These are phyloP conservation scores for Cronartium quercuum DNA, from an alignment of 1,284 basidiomycete species.

Conservation along the genomic window DNA sequence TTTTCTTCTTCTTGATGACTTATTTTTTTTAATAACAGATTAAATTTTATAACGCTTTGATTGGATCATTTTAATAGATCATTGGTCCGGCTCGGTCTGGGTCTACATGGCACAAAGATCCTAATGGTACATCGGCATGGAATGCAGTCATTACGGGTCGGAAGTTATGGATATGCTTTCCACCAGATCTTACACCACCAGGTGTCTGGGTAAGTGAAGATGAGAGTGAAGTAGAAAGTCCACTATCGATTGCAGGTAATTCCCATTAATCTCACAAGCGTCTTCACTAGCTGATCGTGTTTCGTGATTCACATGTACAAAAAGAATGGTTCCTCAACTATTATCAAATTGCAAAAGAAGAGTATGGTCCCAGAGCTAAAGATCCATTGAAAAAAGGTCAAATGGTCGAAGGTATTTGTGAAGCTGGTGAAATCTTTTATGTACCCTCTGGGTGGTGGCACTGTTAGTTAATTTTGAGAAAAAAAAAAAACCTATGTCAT, in stretches of 20 bases:
- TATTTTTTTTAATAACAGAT: neutral
- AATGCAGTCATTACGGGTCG: constrained; percentile 51
- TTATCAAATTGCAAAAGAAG: constrained; percentile 47
- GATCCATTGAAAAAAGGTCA: constrained; percentile 43
- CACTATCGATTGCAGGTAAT: constrained; percentile 48
- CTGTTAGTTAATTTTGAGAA: constrained; percentile 41
- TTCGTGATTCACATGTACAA: constrained; percentile 38
- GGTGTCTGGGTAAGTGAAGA: constrained; percentile 51
- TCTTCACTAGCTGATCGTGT: constrained; percentile 36
- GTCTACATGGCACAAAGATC: constrained; percentile 50
- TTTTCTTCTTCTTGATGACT: no score
- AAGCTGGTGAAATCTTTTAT: constrained; percentile 50
- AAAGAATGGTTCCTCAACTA: constrained; percentile 52
- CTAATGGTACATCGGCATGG: constrained; percentile 52
- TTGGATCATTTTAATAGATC: constrained; percentile 42
- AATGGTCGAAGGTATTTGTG: constrained; percentile 51
- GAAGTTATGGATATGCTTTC: constrained; percentile 52
- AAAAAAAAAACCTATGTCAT: neutral
- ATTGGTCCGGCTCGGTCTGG: constrained; percentile 47
- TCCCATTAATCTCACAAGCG: constrained; percentile 4
- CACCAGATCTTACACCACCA: constrained; percentile 50
- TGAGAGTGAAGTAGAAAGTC: constrained; percentile 49
- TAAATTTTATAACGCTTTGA: neutral
- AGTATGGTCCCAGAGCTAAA: constrained; percentile 47
- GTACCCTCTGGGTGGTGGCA: constrained; percentile 50